A percentile compares a stretch with the other conserved stretches of the same genome.
Evolutionary conservation across 1,139 yeast species (phyloP).

Genomic region (Candida sp.): DNA sequence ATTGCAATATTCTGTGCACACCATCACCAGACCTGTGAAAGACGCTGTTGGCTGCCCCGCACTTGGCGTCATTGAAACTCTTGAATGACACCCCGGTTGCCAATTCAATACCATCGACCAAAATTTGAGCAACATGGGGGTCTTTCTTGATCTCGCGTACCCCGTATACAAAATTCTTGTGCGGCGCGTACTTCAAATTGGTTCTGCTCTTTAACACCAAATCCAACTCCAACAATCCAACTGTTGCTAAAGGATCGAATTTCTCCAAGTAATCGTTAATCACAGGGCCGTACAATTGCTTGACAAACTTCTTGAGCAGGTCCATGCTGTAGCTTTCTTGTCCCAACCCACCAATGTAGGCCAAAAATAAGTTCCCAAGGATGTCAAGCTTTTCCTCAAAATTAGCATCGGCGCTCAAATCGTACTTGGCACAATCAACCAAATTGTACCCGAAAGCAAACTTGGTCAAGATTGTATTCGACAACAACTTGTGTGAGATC

Average conservation of each 20-base stretch:
- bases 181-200: conserved; percentile 20
- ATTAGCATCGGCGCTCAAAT: conserved; percentile 26
- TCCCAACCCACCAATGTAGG: conserved; percentile 41
- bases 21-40: conserved; percentile 16
- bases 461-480: conserved; percentile 34
- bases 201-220: conserved; percentile 32
- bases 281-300: conserved; percentile 33
- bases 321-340: conserved; percentile 21
- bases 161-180: conserved; percentile 23
- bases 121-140: conserved; percentile 36
- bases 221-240: conserved; percentile 29
- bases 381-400: conserved; percentile 30
- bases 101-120: conserved; percentile 23
- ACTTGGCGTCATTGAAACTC: conserved; percentile 34
- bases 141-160: conserved; percentile 27
- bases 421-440: conserved; percentile 29
- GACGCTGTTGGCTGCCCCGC: conserved; percentile 31
- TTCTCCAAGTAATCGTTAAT: conserved; percentile 13
- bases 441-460: conserved; percentile 43
- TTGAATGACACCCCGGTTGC: conserved; percentile 35
- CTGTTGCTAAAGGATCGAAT: conserved; percentile 8
- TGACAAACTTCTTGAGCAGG: conserved; percentile 33
- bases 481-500: conserved; percentile 26
- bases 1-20: conserved; percentile 12
- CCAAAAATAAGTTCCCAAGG: conserved; percentile 36